These are phyloP conservation scores for Akanthomyces muscarius DNA, from an alignment of 2,329 filamentous ascomycete species.

Conservation along the genomic window DNA sequence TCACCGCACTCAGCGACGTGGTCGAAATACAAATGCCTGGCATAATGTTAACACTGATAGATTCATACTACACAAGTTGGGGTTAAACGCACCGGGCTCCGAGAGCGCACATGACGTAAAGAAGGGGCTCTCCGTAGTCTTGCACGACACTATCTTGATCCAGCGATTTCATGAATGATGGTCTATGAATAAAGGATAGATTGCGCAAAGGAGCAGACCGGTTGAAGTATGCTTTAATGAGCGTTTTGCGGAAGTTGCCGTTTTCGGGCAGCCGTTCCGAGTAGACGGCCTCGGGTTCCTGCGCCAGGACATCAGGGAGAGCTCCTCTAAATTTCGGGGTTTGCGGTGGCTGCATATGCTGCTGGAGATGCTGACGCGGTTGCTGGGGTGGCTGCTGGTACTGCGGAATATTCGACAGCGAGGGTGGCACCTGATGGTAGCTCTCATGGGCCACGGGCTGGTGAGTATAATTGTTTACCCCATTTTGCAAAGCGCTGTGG, in stretches of 20 bases:
- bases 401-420: slow-evolving; percentile 2
- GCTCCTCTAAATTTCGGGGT: background rate
- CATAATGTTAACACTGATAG: background rate
- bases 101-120: slow-evolving; percentile 26
- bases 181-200: slow-evolving; percentile 25
- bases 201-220: slow-evolving; percentile 24
- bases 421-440: background rate
- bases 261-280: slow-evolving; percentile 22
- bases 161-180: slow-evolving; percentile 25
- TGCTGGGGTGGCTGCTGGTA: slow-evolving; percentile 9
- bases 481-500: background rate
- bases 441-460: background rate
- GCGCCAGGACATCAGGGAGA: slow-evolving; percentile 1
- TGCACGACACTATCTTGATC: slow-evolving; percentile 21
- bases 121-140: slow-evolving; percentile 24
- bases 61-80: background rate
- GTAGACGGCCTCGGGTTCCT: slow-evolving; percentile 15
- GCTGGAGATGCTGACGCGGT: slow-evolving; percentile 1
- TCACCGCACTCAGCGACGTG: slow-evolving; percentile 1
- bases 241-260: slow-evolving; percentile 12
- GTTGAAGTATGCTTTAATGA: slow-evolving; percentile 23
- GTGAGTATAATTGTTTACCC: slow-evolving; percentile 3
- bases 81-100: slow-evolving; percentile 21
- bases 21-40: slow-evolving; percentile 21
- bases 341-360: slow-evolving; percentile 1